Percentiles rank a stretch among this genome's conserved stretches.
phyloP scores from a whole-genome alignment of 208 protist genomes.

The Herpetomonas tarakana region DNA sequence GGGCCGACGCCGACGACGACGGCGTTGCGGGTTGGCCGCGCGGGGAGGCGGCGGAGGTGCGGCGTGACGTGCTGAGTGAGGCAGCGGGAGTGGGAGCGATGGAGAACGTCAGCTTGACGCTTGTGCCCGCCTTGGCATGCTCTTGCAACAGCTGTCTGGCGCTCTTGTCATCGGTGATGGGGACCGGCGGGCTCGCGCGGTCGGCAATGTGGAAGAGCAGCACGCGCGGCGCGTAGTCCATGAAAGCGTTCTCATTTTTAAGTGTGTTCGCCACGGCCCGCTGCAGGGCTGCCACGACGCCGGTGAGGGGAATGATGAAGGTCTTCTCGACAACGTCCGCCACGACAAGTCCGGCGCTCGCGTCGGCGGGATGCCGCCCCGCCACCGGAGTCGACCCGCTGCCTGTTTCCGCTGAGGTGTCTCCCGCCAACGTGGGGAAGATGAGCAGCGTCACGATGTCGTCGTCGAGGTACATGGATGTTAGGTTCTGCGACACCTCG shows the following conservation, averaged over 20 bases:
- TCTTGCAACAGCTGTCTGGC: constrained; percentile 22
- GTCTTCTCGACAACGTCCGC: constrained; percentile 31
- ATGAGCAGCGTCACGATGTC: constrained; percentile 49
- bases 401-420: neutral
- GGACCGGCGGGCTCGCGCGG: neutral
- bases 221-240: neutral
- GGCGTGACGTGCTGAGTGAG: neutral
- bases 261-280: constrained; percentile 37
- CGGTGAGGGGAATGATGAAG: constrained; percentile 41
- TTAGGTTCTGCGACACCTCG: constrained; percentile 1
- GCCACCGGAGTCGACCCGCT: neutral
- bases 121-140: constrained; percentile 22
- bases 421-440: constrained; percentile 16
- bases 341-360: constrained; percentile 1
- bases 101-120: constrained; percentile 27
- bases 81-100: neutral
- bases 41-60: neutral
- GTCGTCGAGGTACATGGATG: constrained; percentile 29
- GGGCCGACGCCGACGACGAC: neutral
- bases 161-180: constrained; percentile 16
- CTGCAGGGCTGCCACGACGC: constrained; percentile 20
- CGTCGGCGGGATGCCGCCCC: neutral
- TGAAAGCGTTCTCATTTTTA: constrained; percentile 3
- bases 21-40: neutral
- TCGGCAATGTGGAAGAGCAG: constrained; percentile 5